These are phyloP conservation scores for Halenospora varia DNA, from an alignment of 495 filamentous ascomycete species.

Conservation along the genomic window DNA sequence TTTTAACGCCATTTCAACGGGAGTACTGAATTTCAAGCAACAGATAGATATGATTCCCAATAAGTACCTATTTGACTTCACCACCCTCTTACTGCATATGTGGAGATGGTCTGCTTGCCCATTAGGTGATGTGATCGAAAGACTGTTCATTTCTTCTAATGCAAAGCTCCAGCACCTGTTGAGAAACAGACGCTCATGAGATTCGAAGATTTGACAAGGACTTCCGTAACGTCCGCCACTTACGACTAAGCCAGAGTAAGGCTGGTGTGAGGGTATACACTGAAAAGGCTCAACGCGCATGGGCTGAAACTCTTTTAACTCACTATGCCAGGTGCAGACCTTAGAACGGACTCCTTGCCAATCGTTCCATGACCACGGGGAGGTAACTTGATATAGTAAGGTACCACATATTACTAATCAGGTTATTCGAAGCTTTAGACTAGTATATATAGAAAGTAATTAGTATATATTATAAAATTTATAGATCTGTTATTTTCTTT, in stretches of 20 bases:
- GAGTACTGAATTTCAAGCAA: slow-evolving; percentile 9
- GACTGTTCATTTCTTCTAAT: background rate
- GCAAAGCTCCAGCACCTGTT: slow-evolving; percentile 4
- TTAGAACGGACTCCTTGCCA: too few relatives aligned
- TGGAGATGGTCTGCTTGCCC: slow-evolving; percentile 1
- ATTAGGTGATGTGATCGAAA: slow-evolving; percentile 3
- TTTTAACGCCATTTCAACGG: slow-evolving; percentile 10
- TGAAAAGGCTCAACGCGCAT: background rate
- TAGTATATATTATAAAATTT: too few relatives aligned
- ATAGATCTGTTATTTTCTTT: too few relatives aligned
- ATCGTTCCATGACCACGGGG: too few relatives aligned
- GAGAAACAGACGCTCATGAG: slow-evolving; percentile 3
- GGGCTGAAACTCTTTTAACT: too few relatives aligned
- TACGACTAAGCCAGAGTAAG: too few relatives aligned
- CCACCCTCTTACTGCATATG: slow-evolving; percentile 7
- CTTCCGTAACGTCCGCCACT: slow-evolving; percentile 2
- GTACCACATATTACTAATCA: too few relatives aligned
- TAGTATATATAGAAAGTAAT: too few relatives aligned
- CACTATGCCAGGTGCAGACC: too few relatives aligned
- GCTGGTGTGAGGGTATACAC: too few relatives aligned
- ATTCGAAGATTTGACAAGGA: slow-evolving; percentile 6
- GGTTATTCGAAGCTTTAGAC: too few relatives aligned
- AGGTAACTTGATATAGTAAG: too few relatives aligned
- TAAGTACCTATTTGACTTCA: slow-evolving; percentile 9
- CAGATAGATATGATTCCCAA: slow-evolving; percentile 8